Percentiles rank a stretch among this genome's conserved stretches.
phyloP scores from a whole-genome alignment of 495 filamentous ascomycete species.

The Aspergillus egyptiacus region DNA sequence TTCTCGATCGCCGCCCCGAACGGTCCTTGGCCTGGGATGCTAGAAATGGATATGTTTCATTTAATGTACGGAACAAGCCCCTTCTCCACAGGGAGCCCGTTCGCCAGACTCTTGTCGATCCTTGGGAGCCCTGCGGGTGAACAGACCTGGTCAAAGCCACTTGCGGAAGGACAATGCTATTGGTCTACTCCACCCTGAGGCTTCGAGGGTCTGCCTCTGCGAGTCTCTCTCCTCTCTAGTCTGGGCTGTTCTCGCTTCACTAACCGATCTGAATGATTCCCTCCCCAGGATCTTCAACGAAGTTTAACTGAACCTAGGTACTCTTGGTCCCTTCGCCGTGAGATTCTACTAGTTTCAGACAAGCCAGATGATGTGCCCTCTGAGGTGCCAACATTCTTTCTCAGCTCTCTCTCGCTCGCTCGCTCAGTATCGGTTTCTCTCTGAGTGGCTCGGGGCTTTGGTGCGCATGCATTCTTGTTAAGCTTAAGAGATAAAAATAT shows the following conservation, averaged over 20 bases:
- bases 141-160: slow-evolving; percentile 13
- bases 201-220: too few relatives aligned
- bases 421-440: background rate
- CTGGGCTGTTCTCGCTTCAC: slow-evolving; percentile 14
- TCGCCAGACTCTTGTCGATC: slow-evolving; percentile 11
- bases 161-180: background rate
- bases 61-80: slow-evolving; percentile 4
- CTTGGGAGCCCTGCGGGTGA: slow-evolving; percentile 13
- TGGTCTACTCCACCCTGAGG: too few relatives aligned
- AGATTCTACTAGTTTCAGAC: background rate
- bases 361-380: slow-evolving; percentile 8
- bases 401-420: background rate
- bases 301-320: slow-evolving; percentile 9
- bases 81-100: slow-evolving; percentile 15
- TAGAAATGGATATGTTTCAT: slow-evolving; percentile 13
- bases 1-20: background rate
- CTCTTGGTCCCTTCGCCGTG: slow-evolving; percentile 3
- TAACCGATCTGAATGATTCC: slow-evolving; percentile 7
- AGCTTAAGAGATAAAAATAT: slow-evolving; percentile 4
- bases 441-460: slow-evolving; percentile 5
- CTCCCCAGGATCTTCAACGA: slow-evolving; percentile 16
- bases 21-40: background rate
- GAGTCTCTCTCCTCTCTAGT: too few relatives aligned
- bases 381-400: slow-evolving; percentile 16
- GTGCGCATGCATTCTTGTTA: slow-evolving; percentile 3